phyloP scores from a whole-genome alignment of 768 basidiomycete species.

The Tylopilus sp. region DNA sequence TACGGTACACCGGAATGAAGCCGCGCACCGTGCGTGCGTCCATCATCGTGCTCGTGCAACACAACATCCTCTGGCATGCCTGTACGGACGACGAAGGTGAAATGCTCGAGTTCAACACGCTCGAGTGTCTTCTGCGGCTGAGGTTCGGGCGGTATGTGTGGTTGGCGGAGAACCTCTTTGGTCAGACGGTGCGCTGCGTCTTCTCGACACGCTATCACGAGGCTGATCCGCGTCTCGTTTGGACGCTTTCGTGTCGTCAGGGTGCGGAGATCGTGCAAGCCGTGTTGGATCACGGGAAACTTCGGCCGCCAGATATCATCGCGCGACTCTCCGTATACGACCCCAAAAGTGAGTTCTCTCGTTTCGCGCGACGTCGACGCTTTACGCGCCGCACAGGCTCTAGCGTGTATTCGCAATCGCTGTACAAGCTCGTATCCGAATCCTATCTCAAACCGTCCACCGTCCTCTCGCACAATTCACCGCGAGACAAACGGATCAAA shows the following conservation, averaged over 20 bases:
- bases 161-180: constrained; percentile 68
- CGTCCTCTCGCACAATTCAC: constrained; percentile 71
- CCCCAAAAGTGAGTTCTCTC: constrained; percentile 48
- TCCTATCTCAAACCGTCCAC: constrained; percentile 82
- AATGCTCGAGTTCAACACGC: constrained; percentile 76
- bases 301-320: constrained; percentile 71
- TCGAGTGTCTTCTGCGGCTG: constrained; percentile 78
- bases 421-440: constrained; percentile 68
- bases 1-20: constrained; percentile 66
- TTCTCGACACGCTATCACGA: background rate
- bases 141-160: constrained; percentile 82
- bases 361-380: constrained; percentile 5
- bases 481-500: constrained; percentile 73
- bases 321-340: constrained; percentile 48
- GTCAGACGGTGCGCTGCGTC: constrained; percentile 53
- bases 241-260: constrained; percentile 35
- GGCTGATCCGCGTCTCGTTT: background rate
- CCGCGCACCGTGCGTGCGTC: constrained; percentile 65
- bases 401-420: constrained; percentile 51
- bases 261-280: constrained; percentile 72
- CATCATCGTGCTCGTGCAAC: constrained; percentile 80
- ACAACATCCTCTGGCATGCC: constrained; percentile 88
- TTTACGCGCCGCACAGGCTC: constrained; percentile 21
- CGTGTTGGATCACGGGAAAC: constrained; percentile 82
- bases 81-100: constrained; percentile 68